A percentile compares a stretch with the other conserved stretches of the same genome.
These are phyloP conservation scores for Populus deltoides DNA, from an alignment of 345 rosid species.

Conservation along the genomic window DNA sequence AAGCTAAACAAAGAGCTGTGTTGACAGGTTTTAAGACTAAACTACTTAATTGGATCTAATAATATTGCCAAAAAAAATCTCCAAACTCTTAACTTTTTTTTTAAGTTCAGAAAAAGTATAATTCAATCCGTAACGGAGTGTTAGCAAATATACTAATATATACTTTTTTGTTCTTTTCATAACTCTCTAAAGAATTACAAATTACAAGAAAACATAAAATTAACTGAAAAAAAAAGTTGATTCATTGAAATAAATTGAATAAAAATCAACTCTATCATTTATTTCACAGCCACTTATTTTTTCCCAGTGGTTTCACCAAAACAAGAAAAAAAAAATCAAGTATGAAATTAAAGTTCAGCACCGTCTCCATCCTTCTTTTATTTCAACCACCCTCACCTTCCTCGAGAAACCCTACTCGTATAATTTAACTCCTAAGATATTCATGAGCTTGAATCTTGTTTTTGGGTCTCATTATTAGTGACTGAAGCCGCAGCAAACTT, in stretches of 20 bases:
- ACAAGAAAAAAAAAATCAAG: neutral
- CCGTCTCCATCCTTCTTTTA: neutral
- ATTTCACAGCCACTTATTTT: neutral
- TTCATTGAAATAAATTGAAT: neutral
- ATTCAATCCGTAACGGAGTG: accelerated
- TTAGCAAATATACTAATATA: no score
- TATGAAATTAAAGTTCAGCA: neutral
- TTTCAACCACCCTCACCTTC: neutral
- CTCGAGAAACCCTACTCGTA: neutral
- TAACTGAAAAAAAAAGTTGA: neutral
- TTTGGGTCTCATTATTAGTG: slow-evolving; percentile 5
- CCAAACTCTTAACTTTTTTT: no score
- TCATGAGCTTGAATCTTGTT: slow-evolving; percentile 12
- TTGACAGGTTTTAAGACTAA: no score
- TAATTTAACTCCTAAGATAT: neutral
- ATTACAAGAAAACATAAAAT: neutral
- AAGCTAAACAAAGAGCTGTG: no score
- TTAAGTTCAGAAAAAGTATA: no score
- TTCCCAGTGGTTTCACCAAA: neutral
- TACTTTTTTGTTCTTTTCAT: no score
- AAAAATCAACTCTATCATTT: neutral
- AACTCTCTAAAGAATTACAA: neutral
- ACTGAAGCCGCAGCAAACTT: neutral
- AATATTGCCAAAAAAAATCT: no score
- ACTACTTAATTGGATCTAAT: no score